Evolutionary conservation across 345 rosid species (phyloP), one percentile per base, ranked within the genome.

Genomic region (Gynandropsis gynandra): DNA sequence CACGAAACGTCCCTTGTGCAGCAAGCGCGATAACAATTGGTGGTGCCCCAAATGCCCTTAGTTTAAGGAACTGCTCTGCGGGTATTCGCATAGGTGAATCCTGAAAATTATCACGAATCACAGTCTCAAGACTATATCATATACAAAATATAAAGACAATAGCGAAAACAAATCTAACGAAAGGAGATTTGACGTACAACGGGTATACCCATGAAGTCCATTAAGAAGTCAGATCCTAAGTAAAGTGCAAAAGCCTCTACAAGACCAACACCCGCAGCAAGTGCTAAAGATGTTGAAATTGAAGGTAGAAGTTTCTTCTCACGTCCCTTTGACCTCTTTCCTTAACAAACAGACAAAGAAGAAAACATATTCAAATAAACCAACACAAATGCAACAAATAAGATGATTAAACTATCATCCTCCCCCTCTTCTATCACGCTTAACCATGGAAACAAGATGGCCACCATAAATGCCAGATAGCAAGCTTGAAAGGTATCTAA

Each of bases 181-280:
- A 35, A 66, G 47, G 42, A 62, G 66, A 58, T 55, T 48, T 53
- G 57, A 82, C 86, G 59, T 89, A 90, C 96, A 67, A 70, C 78
- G 73, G 87, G 81, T 76, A 90, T 80, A 64, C 95, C 96, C 98
- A 87, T 80, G 75, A 90, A 65, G 74, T 75, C 84, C 87, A 87
- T 58, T 58, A 87, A 66, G 76, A 68, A 82, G 46, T 87, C 81
- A 18, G 96, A 82, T 37, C 95, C 95, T 54, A 76, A 58, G 32
- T 72, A 77, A 24, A 90, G 85, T 10, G 77, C 89, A 64, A 87
- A 64, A 0, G 92, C 70, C 72, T 90, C 96, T n/a, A 72, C 89
- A 42, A 90, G 50, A 58, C 98, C 98, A 54, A 84, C 71, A 47
- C 79, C 70, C 47, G 87, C 73, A 37, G 98, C 98, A 58, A 87